These are phyloP conservation scores for Aspergillus viridinutans DNA, from an alignment of 2,329 filamentous ascomycete genomes.

Conservation along the genomic window DNA sequence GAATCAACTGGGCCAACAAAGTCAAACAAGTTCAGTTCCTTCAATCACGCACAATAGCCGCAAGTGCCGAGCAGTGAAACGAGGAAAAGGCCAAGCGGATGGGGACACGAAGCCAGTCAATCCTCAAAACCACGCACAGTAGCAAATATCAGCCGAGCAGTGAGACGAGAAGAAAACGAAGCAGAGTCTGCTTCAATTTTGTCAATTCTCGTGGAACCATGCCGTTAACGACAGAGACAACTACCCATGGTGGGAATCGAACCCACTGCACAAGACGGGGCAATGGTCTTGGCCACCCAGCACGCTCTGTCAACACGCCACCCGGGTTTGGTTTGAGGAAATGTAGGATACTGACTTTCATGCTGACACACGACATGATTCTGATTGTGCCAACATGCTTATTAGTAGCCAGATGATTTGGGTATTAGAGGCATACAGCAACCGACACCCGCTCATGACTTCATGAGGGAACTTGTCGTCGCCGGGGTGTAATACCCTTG, in stretches of 20 bases:
- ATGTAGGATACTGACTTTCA: constrained; percentile 13
- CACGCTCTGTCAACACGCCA: constrained; percentile 9
- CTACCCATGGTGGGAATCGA: neutral
- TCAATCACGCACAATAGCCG: neutral
- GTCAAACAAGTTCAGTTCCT: neutral
- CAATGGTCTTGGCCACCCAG: neutral
- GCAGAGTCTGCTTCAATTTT: neutral
- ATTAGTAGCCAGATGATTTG: constrained; percentile 7
- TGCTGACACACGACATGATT: constrained; percentile 4
- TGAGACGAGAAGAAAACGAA: neutral
- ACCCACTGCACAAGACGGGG: neutral
- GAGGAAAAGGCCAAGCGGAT: neutral
- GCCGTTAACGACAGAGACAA: neutral
- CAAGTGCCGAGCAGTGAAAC: neutral
- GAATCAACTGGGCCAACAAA: neutral
- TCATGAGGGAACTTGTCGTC: constrained; percentile 9
- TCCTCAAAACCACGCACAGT: neutral
- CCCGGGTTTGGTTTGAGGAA: neutral
- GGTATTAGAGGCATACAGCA: constrained; percentile 19
- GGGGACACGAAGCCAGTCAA: neutral
- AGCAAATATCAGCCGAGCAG: too few species aligned
- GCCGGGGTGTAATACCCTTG: constrained; percentile 14
- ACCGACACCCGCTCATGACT: constrained; percentile 9
- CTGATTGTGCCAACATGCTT: constrained; percentile 5
- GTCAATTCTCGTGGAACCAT: neutral